Base-by-base conservation (phyloP, 106 monocot genomes). In the Vanilla planifolia region DNA sequence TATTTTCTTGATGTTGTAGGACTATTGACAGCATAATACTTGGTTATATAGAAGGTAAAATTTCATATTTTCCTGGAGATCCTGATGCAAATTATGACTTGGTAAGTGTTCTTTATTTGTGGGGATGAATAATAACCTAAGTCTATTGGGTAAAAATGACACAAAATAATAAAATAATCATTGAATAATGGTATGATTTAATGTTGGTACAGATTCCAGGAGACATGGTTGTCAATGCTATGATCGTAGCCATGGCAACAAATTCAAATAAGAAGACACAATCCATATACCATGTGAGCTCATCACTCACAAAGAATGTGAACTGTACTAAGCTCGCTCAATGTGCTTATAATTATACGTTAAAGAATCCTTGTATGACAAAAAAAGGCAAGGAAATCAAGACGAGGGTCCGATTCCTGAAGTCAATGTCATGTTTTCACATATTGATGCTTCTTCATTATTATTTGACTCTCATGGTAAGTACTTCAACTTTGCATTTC, bases 221-320 rank as follows among this genome's bases (percentile, higher is more conserved):
- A 19, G 87, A 88, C 51, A 70, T 82, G 82, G 87, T 82, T 29
- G 78, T 73, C 52, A 88, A 79, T 55, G 82, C 87, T 11, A 82
- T 88, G 87, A 82, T 88, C 8, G 60, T 58, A 10, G 56, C 79
- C 16, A 67, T 73, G 57, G 82, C 29, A 22, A 61, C 65, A 20
- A 72, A 82, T 23, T 59, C 69, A 23, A 66, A 70, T 2, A 63
- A 78, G 19, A 48, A 62, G 6, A 19, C 52, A 0, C 45, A 70
- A 14, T 40, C 46, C 50, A 70, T 88, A 43, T 88, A 82, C 68
- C 82, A 88, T 33, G 55, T 73, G 0, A 48, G 79, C 67, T 78
- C 87, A 3, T 82, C 82, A 8, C 16, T 65, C 4, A 65, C 75
- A 43, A 79, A 76, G 40, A 78, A 78, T 0, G 69, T 76, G 41